phyloP scores from a whole-genome alignment of 352 stramenopile genomes.

The Globisporangium viniferum region DNA sequence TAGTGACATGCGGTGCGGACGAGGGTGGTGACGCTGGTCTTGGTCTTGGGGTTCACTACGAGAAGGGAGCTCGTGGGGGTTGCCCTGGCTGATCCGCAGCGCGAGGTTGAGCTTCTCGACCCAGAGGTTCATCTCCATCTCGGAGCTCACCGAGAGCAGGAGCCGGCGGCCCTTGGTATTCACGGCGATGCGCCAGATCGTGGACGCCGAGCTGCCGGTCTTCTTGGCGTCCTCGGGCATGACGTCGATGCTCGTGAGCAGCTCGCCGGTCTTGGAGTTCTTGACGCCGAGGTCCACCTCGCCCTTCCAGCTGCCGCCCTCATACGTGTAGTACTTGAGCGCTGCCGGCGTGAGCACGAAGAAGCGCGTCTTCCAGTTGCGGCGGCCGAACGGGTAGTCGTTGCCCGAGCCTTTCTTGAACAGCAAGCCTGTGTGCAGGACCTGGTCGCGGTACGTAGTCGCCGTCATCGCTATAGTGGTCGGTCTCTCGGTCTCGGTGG shows the following conservation, averaged over 20 bases:
- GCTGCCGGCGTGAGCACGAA: slow-evolving; percentile 37
- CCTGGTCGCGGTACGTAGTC: not conserved
- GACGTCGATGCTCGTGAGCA: slow-evolving; percentile 27
- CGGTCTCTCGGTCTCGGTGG: not conserved
- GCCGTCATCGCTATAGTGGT: not conserved
- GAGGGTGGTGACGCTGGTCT: not conserved
- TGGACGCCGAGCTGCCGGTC: slow-evolving; percentile 38
- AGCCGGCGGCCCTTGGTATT: slow-evolving; percentile 31
- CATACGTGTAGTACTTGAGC: slow-evolving; percentile 35
- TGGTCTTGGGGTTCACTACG: not conserved
- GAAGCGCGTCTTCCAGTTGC: slow-evolving; percentile 57
- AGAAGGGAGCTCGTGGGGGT: not conserved
- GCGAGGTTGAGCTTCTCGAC: slow-evolving; percentile 32
- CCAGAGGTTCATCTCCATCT: slow-evolving; percentile 51
- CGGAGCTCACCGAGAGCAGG: slow-evolving; percentile 31
- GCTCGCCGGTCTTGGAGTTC: not conserved
- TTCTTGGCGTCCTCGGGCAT: slow-evolving; percentile 47
- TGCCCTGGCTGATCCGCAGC: slow-evolving; percentile 21
- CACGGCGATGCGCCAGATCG: slow-evolving; percentile 48
- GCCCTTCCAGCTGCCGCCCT: slow-evolving; percentile 33
- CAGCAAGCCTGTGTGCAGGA: slow-evolving; percentile 34
- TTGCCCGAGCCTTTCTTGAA: slow-evolving; percentile 52
- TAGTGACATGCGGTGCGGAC: not conserved
- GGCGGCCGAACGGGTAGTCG: slow-evolving; percentile 31
- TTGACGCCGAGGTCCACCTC: slow-evolving; percentile 27